phyloP scores from a whole-genome alignment of 176 grass and related monocot genomes.

The Melocanna baccifera region DNA sequence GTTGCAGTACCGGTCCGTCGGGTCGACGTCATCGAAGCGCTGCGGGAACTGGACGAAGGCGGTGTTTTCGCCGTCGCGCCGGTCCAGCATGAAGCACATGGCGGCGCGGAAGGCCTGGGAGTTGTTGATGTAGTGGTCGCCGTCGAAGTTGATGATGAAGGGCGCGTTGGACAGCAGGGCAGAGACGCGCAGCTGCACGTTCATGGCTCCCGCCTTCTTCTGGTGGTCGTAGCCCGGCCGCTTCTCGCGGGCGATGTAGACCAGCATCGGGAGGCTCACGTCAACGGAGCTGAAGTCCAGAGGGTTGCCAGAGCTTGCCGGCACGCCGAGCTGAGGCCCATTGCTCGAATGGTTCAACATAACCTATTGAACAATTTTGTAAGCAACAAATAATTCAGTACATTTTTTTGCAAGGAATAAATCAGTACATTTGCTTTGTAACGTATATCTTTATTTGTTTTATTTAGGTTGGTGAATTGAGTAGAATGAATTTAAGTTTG shows the following conservation, averaged over 20 bases:
- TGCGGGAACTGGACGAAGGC: constrained; percentile 80
- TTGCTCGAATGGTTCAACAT: background rate
- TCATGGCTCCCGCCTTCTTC: constrained; percentile 18
- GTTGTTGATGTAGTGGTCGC: constrained; percentile 23
- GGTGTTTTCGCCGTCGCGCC: constrained; percentile 41
- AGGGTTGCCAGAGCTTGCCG: background rate
- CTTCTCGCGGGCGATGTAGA: constrained; percentile 13
- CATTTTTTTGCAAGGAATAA: too few species aligned
- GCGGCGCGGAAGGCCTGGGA: background rate
- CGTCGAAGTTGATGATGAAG: constrained; percentile 17
- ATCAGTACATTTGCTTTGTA: too few species aligned
- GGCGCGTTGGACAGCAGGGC: constrained; percentile 4
- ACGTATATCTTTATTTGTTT: too few species aligned
- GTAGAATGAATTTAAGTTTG: too few species aligned
- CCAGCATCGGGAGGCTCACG: background rate
- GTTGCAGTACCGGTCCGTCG: constrained; percentile 64
- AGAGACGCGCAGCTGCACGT: background rate
- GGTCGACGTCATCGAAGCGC: constrained; percentile 71
- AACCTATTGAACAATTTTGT: background rate
- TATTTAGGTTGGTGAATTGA: too few species aligned
- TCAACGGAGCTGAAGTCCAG: constrained; percentile 6
- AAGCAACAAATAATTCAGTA: too few species aligned
- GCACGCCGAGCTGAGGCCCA: background rate
- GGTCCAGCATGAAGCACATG: constrained; percentile 17
- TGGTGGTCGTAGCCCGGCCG: background rate